Percentiles rank a stretch among this genome's conserved stretches.
These are phyloP conservation scores for Lasiodiplodia sp. DNA, from an alignment of 2,329 filamentous ascomycete species.

Conservation along the genomic window DNA sequence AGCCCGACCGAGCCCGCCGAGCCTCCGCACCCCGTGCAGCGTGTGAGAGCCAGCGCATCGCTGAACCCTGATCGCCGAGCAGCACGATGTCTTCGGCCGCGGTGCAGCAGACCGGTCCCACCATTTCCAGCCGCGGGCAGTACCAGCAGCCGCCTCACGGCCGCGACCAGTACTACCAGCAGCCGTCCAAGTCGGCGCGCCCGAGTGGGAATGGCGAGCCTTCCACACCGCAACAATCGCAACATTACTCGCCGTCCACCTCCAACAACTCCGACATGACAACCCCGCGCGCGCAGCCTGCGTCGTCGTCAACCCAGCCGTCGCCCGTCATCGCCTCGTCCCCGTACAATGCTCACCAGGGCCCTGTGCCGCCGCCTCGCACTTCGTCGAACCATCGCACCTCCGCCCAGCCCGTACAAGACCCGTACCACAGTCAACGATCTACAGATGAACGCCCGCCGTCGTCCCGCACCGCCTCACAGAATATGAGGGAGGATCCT, in stretches of 20 bases:
- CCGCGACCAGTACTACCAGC: slow-evolving; percentile 36
- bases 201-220: slow-evolving; percentile 49
- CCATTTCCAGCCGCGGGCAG: slow-evolving; percentile 38
- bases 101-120: slow-evolving; percentile 41
- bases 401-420: slow-evolving; percentile 39
- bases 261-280: slow-evolving; percentile 45
- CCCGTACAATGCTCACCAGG: slow-evolving; percentile 63
- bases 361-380: slow-evolving; percentile 73
- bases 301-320: slow-evolving; percentile 51
- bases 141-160: slow-evolving; percentile 38
- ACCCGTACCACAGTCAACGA: slow-evolving; percentile 27
- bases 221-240: slow-evolving; percentile 41
- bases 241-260: slow-evolving; percentile 44
- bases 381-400: slow-evolving; percentile 76
- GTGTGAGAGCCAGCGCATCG: slow-evolving; percentile 20
- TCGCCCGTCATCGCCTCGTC: slow-evolving; percentile 54
- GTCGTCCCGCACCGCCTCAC: slow-evolving; percentile 35
- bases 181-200: slow-evolving; percentile 43
- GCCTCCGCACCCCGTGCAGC: slow-evolving; percentile 25
- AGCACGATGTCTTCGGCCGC: slow-evolving; percentile 47
- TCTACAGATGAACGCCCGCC: slow-evolving; percentile 40
- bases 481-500: slow-evolving; percentile 35
- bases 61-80: slow-evolving; percentile 30
- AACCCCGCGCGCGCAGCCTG: slow-evolving; percentile 54
- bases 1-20: slow-evolving; percentile 24